Percentiles rank a stretch among this genome's conserved stretches.
These are phyloP conservation scores for Talaromyces sp. DNA, from an alignment of 2,329 filamentous ascomycete genomes.

Conservation along the genomic window DNA sequence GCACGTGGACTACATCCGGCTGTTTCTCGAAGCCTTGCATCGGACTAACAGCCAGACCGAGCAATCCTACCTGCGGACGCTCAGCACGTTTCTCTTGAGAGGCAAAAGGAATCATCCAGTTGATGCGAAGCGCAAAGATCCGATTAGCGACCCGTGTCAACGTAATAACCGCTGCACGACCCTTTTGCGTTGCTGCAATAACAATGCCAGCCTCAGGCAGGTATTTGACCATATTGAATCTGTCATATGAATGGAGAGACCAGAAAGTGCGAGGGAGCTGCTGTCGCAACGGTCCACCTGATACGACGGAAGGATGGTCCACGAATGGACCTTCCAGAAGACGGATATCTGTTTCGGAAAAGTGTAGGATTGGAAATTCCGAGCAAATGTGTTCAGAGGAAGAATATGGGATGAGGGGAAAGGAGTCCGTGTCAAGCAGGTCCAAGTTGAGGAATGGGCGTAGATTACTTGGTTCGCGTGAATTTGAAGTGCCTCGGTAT, in stretches of 20 bases:
- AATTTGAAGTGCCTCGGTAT: background rate
- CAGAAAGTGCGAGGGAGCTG: background rate
- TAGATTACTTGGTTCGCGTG: background rate
- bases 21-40: constrained; percentile 51
- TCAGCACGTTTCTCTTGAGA: constrained; percentile 47
- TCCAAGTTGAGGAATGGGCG: background rate
- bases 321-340: constrained; percentile 35
- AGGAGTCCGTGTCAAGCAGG: background rate
- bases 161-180: constrained; percentile 54
- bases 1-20: constrained; percentile 35
- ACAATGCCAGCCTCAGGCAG: constrained; percentile 59
- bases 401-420: background rate
- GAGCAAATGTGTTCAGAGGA: background rate
- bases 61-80: constrained; percentile 45
- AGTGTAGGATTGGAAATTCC: constrained; percentile 41
- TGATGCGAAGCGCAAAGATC: constrained; percentile 51
- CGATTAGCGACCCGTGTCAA: constrained; percentile 43
- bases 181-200: constrained; percentile 56
- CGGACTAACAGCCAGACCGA: constrained; percentile 57
- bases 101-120: constrained; percentile 54
- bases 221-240: constrained; percentile 57
- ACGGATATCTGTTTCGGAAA: constrained; percentile 39
- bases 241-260: constrained; percentile 35
- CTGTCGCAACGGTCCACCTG: constrained; percentile 13
- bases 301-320: constrained; percentile 29